Percentiles rank a stretch among this genome's conserved stretches.
Evolutionary conservation across 2,329 filamentous ascomycete species (phyloP).

Genomic region (Neonectria neomacrospora): DNA sequence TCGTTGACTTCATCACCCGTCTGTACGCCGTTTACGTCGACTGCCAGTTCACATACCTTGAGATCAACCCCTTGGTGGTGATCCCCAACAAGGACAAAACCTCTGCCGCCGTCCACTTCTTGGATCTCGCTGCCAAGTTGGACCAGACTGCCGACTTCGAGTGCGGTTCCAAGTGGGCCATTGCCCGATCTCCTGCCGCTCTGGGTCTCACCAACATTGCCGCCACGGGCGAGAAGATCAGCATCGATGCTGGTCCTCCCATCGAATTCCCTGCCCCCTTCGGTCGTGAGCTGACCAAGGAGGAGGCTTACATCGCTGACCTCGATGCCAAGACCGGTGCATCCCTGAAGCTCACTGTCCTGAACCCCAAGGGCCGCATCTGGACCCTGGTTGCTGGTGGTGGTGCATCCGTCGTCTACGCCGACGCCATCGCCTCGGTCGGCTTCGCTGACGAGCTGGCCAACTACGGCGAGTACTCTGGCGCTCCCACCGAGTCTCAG

Average conservation of each 20-base stretch:
- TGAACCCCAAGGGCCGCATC: slow-evolving; percentile 90
- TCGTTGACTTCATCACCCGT: slow-evolving; percentile 98
- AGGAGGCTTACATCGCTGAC: slow-evolving; percentile 98
- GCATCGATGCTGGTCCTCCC: slow-evolving; percentile 93
- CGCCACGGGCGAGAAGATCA: slow-evolving; percentile 78
- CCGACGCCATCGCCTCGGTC: slow-evolving; percentile 95
- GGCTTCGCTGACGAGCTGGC: slow-evolving; percentile 96
- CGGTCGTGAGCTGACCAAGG: slow-evolving; percentile 97
- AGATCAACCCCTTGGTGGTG: slow-evolving; percentile 99
- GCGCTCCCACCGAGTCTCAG: slow-evolving; percentile 97
- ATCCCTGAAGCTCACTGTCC: slow-evolving; percentile 96
- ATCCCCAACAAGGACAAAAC: slow-evolving; percentile 94
- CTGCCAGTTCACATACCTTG: slow-evolving; percentile 99
- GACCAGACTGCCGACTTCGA: slow-evolving; percentile 99
- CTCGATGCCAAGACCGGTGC: slow-evolving; percentile 99
- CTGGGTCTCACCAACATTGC: slow-evolving; percentile 81
- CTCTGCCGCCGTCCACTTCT: slow-evolving; percentile 95
- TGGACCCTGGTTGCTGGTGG: slow-evolving; percentile 99
- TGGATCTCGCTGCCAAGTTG: slow-evolving; percentile 97
- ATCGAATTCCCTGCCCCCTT: slow-evolving; percentile 99
- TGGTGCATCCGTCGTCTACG: slow-evolving; percentile 99
- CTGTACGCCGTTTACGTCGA: slow-evolving; percentile 99
- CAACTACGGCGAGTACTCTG: slow-evolving; percentile 99
- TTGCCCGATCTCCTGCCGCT: slow-evolving; percentile 89
- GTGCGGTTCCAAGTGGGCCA: slow-evolving; percentile 98